Evolutionary conservation across 2,329 filamentous ascomycete genomes (phyloP).

Genomic region (Dryadomyces quercivorus): DNA sequence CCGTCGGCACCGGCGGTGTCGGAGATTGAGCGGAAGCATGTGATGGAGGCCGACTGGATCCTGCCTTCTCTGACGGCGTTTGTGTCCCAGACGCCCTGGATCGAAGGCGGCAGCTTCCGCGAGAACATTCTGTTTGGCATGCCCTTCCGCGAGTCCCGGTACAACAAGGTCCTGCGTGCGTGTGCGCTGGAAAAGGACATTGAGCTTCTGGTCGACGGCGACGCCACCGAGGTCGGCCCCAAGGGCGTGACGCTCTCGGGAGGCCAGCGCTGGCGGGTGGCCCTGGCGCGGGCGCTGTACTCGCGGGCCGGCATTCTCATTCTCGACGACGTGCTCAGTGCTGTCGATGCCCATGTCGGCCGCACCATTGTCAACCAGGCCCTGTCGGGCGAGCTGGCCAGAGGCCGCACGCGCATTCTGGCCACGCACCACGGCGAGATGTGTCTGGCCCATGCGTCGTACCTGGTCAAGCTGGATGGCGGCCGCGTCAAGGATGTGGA

Average conservation of each 20-base stretch:
- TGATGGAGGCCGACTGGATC: conserved; percentile 20
- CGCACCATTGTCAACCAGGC: conserved; percentile 38
- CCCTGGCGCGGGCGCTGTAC: conserved; percentile 32
- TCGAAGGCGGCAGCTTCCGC: conserved; percentile 30
- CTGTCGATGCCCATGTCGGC: conserved; percentile 31
- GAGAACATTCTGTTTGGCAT: conserved; percentile 34
- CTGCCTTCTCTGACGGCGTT: conserved; percentile 27
- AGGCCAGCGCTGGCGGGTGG: conserved; percentile 32
- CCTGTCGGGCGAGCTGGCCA: conserved; percentile 35
- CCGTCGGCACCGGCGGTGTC: conserved; percentile 15
- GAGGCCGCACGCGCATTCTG: conserved; percentile 47
- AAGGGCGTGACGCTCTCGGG: conserved; percentile 31
- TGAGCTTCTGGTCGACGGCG: conserved; percentile 27
- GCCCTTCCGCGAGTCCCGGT: conserved; percentile 25
- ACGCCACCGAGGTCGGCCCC: conserved; percentile 29
- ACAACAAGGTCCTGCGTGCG: conserved; percentile 32
- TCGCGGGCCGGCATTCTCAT: conserved; percentile 30
- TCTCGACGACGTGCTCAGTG: conserved; percentile 38
- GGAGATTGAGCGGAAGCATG: conserved; percentile 12
- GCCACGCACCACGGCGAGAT: conserved; percentile 40
- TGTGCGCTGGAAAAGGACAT: conserved; percentile 31
- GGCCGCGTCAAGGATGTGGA: conserved; percentile 17
- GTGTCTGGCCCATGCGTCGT: conserved; percentile 18
- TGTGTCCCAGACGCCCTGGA: conserved; percentile 34
- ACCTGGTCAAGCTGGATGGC: conserved; percentile 17